Percentiles rank a stretch among this genome's conserved stretches.
phyloP scores from a whole-genome alignment of 345 rosid genomes.

The Sapria himalayana region DNA sequence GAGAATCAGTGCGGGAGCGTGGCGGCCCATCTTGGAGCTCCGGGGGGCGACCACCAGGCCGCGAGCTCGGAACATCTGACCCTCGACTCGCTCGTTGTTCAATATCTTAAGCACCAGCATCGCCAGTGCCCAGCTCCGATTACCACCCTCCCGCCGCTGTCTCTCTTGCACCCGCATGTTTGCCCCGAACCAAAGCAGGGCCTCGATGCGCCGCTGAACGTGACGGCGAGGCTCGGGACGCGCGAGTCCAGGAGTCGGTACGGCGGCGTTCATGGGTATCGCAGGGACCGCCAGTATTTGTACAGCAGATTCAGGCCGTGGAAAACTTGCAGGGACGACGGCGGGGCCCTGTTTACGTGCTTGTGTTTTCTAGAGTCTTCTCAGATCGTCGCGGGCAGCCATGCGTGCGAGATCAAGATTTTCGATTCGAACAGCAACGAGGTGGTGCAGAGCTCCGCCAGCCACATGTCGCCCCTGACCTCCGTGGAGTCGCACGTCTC shows the following conservation, averaged over 20 bases:
- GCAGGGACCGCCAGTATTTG: conserved; percentile 84
- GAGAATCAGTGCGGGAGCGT: conserved; percentile 30
- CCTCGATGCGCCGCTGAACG: conserved; percentile 76
- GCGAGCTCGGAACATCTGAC: conserved; percentile 55
- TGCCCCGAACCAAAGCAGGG: conserved; percentile 91
- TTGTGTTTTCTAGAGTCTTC: conserved; percentile 53
- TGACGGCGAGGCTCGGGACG: conserved; percentile 67
- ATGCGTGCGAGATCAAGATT: conserved; percentile 57
- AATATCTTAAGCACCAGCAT: conserved; percentile 90
- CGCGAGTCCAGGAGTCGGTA: conserved; percentile 58
- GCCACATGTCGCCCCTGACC: conserved; percentile 63
- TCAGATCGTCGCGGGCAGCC: conserved; percentile 83
- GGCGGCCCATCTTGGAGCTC: conserved; percentile 22
- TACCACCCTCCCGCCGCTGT: conserved; percentile 92
- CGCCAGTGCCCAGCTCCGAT: conserved; percentile 98
- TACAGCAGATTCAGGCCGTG: conserved; percentile 88
- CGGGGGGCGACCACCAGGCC: conserved; percentile 36
- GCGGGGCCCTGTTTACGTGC: conserved; percentile 57
- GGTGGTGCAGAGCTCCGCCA: conserved; percentile 47
- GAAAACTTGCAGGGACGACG: conserved; percentile 92
- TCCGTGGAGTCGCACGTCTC: conserved; percentile 47
- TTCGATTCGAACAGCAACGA: conserved; percentile 51
- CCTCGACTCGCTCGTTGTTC: conserved; percentile 73
- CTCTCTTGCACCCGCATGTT: conserved; percentile 79
- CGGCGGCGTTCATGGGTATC: conserved; percentile 86